phyloP scores from a whole-genome alignment of 2,329 filamentous ascomycete species.

The Phyllachora maydis region DNA sequence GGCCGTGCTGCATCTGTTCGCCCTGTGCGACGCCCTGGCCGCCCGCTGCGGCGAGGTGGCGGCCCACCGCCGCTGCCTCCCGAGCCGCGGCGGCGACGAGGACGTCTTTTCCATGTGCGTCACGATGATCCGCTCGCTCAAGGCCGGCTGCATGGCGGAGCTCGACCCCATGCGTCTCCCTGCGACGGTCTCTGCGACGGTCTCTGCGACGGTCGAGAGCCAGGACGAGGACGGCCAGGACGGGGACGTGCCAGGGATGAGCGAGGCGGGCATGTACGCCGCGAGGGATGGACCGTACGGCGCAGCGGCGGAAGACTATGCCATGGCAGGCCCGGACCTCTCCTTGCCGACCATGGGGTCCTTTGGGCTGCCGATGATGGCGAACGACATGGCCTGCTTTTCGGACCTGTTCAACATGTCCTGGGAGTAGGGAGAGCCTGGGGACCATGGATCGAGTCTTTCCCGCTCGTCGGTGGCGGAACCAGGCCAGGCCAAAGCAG shows the following conservation, averaged over 20 bases:
- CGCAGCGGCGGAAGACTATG: constrained; percentile 3
- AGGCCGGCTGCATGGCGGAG: constrained; percentile 4
- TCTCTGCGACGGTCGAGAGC: not conserved
- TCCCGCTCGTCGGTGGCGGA: too few species aligned
- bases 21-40: constrained; percentile 11
- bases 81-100: constrained; percentile 4
- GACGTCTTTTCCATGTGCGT: constrained; percentile 5
- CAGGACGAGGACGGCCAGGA: not conserved
- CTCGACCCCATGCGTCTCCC: constrained; percentile 2
- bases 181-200: not conserved
- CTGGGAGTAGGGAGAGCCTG: too few species aligned
- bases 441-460: too few species aligned
- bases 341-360: constrained; percentile 3
- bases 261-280: constrained; percentile 1
- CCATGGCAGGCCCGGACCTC: constrained; percentile 2
- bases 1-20: constrained; percentile 13
- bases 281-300: too few species aligned
- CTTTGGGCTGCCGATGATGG: constrained; percentile 3
- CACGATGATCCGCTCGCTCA: constrained; percentile 4
- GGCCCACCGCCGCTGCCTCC: constrained; percentile 3
- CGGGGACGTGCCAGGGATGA: not conserved
- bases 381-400: constrained; percentile 1
- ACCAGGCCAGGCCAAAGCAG: too few species aligned
- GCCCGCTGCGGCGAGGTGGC: constrained; percentile 7
- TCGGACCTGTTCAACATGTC: constrained; percentile 2